phyloP scores from a whole-genome alignment of 768 basidiomycete genomes.

The Lentinula sp. region DNA sequence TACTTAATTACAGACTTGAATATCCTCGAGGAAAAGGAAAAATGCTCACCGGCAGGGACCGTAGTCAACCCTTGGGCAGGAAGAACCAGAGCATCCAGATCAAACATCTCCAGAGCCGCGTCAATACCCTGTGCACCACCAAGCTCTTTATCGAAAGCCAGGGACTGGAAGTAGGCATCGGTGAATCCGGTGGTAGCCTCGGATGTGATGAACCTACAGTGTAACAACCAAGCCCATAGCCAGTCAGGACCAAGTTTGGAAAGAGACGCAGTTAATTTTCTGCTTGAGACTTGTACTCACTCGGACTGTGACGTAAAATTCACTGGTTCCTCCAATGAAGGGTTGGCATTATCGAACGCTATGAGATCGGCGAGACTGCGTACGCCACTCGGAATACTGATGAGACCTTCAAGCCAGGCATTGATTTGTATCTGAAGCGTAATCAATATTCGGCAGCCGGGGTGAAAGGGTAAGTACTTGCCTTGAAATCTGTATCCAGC shows the following conservation, averaged over 20 bases:
- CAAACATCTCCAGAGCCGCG: slow-evolving; percentile 35
- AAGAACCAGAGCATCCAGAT: slow-evolving; percentile 47
- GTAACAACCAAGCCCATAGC: not conserved
- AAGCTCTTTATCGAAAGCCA: slow-evolving; percentile 39
- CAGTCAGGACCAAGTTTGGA: too few relatives aligned
- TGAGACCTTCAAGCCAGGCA: slow-evolving; percentile 37
- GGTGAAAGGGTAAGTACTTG: slow-evolving; percentile 11
- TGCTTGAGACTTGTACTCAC: slow-evolving; percentile 15
- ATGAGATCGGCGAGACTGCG: slow-evolving; percentile 53
- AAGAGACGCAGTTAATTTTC: too few relatives aligned
- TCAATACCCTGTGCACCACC: slow-evolving; percentile 51
- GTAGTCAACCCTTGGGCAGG: slow-evolving; percentile 35
- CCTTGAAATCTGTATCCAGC: slow-evolving; percentile 55
- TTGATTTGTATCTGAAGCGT: slow-evolving; percentile 43
- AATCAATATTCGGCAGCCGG: not conserved
- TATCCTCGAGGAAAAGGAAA: too few relatives aligned
- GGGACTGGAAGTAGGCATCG: slow-evolving; percentile 35
- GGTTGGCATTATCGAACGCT: slow-evolving; percentile 46
- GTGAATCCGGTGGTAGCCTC: slow-evolving; percentile 36
- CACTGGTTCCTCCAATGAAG: slow-evolving; percentile 39
- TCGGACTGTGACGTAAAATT: slow-evolving; percentile 32
- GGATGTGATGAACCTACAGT: slow-evolving; percentile 26
- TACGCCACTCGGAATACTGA: slow-evolving; percentile 51
- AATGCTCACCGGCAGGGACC: slow-evolving; percentile 27
- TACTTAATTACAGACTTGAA: too few relatives aligned